Evolutionary conservation across 768 basidiomycete genomes (phyloP).

Genomic region (Cystofilobasidium macerans): DNA sequence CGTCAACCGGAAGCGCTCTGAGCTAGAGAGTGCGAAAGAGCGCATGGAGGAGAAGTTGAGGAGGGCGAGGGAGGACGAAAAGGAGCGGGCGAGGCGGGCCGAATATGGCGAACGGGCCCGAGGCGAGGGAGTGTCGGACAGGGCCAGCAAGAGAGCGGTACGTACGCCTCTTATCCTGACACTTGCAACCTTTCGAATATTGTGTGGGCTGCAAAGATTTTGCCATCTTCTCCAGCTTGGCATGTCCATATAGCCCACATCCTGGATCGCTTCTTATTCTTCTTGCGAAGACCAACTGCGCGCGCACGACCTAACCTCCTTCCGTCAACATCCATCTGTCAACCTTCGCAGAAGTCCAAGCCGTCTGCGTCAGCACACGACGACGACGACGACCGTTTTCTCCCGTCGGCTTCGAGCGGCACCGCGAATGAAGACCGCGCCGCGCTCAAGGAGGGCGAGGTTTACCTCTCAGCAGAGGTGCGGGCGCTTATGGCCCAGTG

Average conservation of each 20-base stretch:
- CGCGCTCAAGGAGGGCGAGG: constrained; percentile 33
- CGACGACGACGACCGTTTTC: constrained; percentile 50
- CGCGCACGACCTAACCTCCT: too few species aligned
- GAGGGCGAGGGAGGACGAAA: not conserved
- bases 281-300: too few species aligned
- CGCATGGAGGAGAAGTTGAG: constrained; percentile 46
- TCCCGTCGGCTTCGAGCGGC: constrained; percentile 45
- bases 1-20: constrained; percentile 51
- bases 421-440: constrained; percentile 12
- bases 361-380: constrained; percentile 27
- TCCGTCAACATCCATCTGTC: not conserved
- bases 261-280: too few species aligned
- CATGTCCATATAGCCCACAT: too few species aligned
- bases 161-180: constrained; percentile 1
- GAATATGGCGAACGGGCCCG: constrained; percentile 4
- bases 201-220: constrained; percentile 7
- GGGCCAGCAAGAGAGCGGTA: not conserved
- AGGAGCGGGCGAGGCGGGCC: not conserved
- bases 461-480: constrained; percentile 65
- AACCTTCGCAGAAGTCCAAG: not conserved
- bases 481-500: constrained; percentile 70
- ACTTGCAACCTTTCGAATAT: not conserved
- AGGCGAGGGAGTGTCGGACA: not conserved
- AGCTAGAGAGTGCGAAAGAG: constrained; percentile 56
- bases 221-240: not conserved